Conservation (phyloP, 352 stramenopile genomes). For the Globisporangium irregulare region DNA sequence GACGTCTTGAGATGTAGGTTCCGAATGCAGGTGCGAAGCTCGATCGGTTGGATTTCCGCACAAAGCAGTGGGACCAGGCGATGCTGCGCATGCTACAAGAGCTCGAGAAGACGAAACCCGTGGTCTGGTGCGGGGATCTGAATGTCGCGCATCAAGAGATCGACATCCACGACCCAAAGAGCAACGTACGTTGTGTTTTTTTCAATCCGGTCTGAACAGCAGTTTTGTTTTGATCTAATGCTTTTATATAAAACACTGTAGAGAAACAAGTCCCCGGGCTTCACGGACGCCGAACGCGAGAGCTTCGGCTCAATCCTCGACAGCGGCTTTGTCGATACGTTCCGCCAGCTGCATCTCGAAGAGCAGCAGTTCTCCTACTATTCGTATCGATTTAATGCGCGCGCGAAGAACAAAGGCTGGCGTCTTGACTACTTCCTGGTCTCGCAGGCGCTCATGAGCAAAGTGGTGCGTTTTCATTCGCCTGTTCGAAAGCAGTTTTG, state of each 20-base stretch:
- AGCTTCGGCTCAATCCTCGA: conserved; percentile 66
- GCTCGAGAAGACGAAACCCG: conserved; percentile 71
- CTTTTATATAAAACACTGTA: conserved; percentile 11
- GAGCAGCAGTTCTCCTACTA: conserved; percentile 77
- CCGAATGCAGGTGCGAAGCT: conserved; percentile 73
- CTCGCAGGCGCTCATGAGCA: conserved; percentile 49
- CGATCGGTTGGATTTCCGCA: conserved; percentile 71
- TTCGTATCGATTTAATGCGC: conserved; percentile 76
- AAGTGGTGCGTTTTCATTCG: conserved; percentile 48
- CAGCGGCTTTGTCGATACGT: conserved; percentile 73
- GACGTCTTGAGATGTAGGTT: conserved; percentile 20
- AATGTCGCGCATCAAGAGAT: conserved; percentile 88
- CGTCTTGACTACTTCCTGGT: conserved; percentile 84
- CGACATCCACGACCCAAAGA: conserved; percentile 85
- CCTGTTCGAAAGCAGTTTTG: background rate
- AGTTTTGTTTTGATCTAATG: background rate
- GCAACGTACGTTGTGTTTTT: conserved; percentile 40
- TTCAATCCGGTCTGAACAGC: no score
- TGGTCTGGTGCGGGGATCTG: conserved; percentile 84
- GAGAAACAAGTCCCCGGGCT: conserved; percentile 71
- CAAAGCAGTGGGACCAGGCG: conserved; percentile 73
- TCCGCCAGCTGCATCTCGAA: conserved; percentile 61
- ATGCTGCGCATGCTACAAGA: conserved; percentile 65
- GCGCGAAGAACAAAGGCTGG: conserved; percentile 85
- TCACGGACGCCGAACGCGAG: conserved; percentile 76